Conservation (phyloP, 2,329 filamentous ascomycete species). For the Ceratocystis cacaofunesta region DNA sequence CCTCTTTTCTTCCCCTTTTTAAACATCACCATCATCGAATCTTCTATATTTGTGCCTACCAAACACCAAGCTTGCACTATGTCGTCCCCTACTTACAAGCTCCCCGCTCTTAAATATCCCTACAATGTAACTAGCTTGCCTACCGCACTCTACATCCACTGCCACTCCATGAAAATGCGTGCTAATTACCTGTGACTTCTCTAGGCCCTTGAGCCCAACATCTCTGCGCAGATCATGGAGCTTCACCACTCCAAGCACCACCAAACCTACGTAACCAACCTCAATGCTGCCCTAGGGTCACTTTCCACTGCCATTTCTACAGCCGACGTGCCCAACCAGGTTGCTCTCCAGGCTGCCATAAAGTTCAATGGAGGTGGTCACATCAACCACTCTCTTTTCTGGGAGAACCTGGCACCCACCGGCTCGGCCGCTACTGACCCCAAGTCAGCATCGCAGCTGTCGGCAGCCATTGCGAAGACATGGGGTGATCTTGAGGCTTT, state of each 20-base stretch:
- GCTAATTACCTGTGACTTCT: neutral
- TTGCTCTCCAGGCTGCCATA: slow-evolving; percentile 54
- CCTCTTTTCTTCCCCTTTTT: neutral
- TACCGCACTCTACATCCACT: neutral
- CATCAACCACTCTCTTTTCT: slow-evolving; percentile 88
- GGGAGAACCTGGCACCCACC: slow-evolving; percentile 61
- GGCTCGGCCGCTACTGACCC: slow-evolving; percentile 41
- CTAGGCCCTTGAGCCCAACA: slow-evolving; percentile 56
- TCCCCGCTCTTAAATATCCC: slow-evolving; percentile 52
- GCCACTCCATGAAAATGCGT: neutral
- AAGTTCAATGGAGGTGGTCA: slow-evolving; percentile 86
- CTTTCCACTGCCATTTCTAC: slow-evolving; percentile 41
- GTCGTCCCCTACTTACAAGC: slow-evolving; percentile 32
- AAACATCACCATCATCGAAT: neutral
- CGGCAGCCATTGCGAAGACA: slow-evolving; percentile 43
- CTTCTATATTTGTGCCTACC: too few species aligned
- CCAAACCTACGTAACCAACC: slow-evolving; percentile 61
- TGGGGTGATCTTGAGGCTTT: slow-evolving; percentile 59
- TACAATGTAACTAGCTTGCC: slow-evolving; percentile 44
- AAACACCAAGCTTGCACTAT: neutral
- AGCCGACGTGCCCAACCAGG: slow-evolving; percentile 47
- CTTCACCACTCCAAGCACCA: slow-evolving; percentile 70
- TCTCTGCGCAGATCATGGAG: slow-evolving; percentile 67
- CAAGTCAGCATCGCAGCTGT: slow-evolving; percentile 39
- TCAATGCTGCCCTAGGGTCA: slow-evolving; percentile 50